These are phyloP conservation scores for Globisporangium parvum DNA, from an alignment of 352 stramenopile genomes.

Conservation along the genomic window DNA sequence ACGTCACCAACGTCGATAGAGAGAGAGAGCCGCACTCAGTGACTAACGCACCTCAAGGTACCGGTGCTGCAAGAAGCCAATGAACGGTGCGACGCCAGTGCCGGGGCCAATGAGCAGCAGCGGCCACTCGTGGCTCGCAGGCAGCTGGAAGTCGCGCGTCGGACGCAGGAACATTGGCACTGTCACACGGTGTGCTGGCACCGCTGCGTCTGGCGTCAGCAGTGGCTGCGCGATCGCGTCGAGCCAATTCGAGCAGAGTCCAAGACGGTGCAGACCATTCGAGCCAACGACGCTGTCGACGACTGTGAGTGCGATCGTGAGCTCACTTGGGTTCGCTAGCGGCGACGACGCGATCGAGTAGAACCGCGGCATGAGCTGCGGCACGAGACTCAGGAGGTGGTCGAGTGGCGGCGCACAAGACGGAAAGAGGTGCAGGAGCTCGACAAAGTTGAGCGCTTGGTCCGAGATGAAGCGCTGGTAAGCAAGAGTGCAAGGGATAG, in stretches of 20 bases:
- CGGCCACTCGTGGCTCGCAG: conserved; percentile 67
- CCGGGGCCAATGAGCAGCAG: conserved; percentile 95
- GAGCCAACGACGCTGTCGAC: conserved; percentile 77
- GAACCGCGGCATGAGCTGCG: conserved; percentile 90
- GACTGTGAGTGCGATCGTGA: conserved; percentile 90
- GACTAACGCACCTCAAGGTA: conserved; percentile 19
- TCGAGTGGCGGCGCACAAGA: conserved; percentile 87
- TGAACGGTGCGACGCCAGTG: conserved; percentile 95
- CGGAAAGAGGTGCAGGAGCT: conserved; percentile 91
- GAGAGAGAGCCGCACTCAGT: neutral
- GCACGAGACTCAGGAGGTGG: conserved; percentile 80
- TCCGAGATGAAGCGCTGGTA: conserved; percentile 73
- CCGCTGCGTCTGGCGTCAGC: conserved; percentile 11
- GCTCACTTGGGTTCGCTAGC: conserved; percentile 45
- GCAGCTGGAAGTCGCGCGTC: conserved; percentile 89
- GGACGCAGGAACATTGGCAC: conserved; percentile 89
- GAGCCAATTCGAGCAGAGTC: conserved; percentile 68
- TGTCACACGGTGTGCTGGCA: conserved; percentile 18
- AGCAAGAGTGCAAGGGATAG: conserved; percentile 7
- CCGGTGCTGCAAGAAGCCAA: conserved; percentile 93
- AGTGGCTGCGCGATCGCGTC: conserved; percentile 39
- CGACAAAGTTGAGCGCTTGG: conserved; percentile 86
- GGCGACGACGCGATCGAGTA: conserved; percentile 95
- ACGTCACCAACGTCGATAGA: no score
- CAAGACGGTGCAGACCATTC: conserved; percentile 29